A percentile compares a stretch with the other conserved stretches of the same genome.
These are phyloP conservation scores for Chalaropsis ovoidea DNA, from an alignment of 2,329 filamentous ascomycete species.

Conservation along the genomic window DNA sequence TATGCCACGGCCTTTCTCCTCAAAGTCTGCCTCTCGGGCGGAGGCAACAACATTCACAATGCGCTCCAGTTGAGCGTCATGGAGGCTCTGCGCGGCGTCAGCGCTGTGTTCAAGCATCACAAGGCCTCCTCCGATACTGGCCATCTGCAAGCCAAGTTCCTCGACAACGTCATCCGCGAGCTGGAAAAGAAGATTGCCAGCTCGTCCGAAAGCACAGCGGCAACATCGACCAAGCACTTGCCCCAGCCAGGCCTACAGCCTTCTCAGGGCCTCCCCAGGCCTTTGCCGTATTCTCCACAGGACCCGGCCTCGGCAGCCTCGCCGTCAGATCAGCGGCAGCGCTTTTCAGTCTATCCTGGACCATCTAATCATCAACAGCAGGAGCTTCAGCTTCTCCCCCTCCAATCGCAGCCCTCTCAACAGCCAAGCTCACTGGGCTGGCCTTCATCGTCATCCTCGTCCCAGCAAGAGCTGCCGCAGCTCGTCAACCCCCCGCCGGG, in stretches of 20 bases:
- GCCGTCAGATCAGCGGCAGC: background rate
- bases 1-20: constrained; percentile 36
- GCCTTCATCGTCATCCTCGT: constrained; percentile 2
- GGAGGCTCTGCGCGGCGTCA: constrained; percentile 26
- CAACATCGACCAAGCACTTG: background rate
- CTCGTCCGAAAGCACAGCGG: background rate
- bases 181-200: constrained; percentile 22
- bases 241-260: background rate
- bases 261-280: background rate
- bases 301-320: background rate
- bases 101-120: constrained; percentile 30
- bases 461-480: constrained; percentile 12
- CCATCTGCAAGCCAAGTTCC: constrained; percentile 31
- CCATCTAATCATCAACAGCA: background rate
- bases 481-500: background rate
- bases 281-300: background rate
- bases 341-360: background rate
- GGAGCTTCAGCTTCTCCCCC: no score
- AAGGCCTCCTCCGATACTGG: constrained; percentile 29
- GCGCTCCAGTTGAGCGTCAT: constrained; percentile 26
- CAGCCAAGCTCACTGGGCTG: background rate
- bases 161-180: constrained; percentile 26
- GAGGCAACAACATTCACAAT: constrained; percentile 19
- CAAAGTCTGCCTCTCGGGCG: constrained; percentile 29
- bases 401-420: background rate